These are phyloP conservation scores for Neofusicoccum umdonicola DNA, from an alignment of 2,329 filamentous ascomycete genomes.

Conservation along the genomic window DNA sequence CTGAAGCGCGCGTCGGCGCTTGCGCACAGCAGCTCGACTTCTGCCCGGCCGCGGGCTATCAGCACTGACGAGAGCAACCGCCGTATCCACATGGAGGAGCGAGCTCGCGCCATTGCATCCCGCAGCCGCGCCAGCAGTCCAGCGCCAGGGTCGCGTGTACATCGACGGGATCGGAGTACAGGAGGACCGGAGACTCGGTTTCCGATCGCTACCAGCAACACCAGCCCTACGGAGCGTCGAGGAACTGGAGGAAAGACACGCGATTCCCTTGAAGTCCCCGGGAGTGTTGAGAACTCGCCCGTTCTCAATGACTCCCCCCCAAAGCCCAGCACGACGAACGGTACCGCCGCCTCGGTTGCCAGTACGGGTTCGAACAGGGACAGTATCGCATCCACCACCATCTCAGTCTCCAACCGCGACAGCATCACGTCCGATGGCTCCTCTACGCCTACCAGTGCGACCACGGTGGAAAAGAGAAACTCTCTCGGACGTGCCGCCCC, in stretches of 20 bases:
- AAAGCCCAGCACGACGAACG: slow-evolving; percentile 28
- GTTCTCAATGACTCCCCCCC: slow-evolving; percentile 25
- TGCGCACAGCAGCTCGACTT: slow-evolving; percentile 61
- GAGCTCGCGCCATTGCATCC: slow-evolving; percentile 73
- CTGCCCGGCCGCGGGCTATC: slow-evolving; percentile 74
- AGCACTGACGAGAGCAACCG: slow-evolving; percentile 95
- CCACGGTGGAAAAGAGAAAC: slow-evolving; percentile 59
- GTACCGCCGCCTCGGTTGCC: slow-evolving; percentile 28
- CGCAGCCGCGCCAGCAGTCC: slow-evolving; percentile 74
- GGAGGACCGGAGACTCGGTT: slow-evolving; percentile 68
- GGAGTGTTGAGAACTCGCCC: slow-evolving; percentile 50
- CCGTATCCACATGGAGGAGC: slow-evolving; percentile 89
- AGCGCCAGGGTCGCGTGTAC: slow-evolving; percentile 52
- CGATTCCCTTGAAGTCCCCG: slow-evolving; percentile 79
- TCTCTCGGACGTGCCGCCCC: slow-evolving; percentile 56
- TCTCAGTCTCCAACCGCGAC: slow-evolving; percentile 19
- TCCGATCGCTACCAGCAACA: slow-evolving; percentile 63
- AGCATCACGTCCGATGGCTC: slow-evolving; percentile 17
- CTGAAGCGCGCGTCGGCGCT: slow-evolving; percentile 83
- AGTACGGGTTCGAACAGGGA: slow-evolving; percentile 20
- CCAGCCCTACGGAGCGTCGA: slow-evolving; percentile 58
- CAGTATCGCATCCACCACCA: slow-evolving; percentile 16
- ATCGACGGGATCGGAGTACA: slow-evolving; percentile 73
- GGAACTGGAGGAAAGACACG: slow-evolving; percentile 53
- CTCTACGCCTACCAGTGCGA: slow-evolving; percentile 27